These are phyloP conservation scores for Tulasnella calospora DNA, from an alignment of 768 basidiomycete genomes.

Conservation along the genomic window DNA sequence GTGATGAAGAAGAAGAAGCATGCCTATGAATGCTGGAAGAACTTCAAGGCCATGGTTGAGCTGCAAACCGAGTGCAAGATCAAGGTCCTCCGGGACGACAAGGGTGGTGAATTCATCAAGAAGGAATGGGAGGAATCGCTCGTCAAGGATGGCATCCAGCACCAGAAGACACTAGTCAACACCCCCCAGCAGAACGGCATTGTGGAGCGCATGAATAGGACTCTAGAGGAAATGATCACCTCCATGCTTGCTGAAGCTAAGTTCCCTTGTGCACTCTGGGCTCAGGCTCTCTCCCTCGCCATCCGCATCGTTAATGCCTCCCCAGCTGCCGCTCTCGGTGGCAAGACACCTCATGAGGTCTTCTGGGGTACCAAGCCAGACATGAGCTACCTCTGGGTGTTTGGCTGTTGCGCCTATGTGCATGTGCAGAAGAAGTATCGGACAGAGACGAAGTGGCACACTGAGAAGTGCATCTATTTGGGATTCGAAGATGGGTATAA, in stretches of 20 bases:
- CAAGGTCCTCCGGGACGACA: conserved; percentile 36
- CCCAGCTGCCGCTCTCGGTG: not conserved
- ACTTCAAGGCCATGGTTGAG: conserved; percentile 13
- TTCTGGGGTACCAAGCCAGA: not conserved
- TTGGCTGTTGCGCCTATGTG: not conserved
- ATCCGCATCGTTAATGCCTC: not conserved
- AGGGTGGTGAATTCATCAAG: conserved; percentile 40
- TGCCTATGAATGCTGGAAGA: too few species aligned
- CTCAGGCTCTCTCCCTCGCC: not conserved
- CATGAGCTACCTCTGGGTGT: not conserved
- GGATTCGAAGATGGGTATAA: too few species aligned
- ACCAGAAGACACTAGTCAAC: conserved; percentile 16
- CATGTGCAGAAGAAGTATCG: conserved; percentile 1
- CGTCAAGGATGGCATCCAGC: conserved; percentile 24
- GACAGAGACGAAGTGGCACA: not conserved
- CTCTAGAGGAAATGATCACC: not conserved
- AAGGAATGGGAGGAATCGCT: not conserved
- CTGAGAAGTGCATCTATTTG: not conserved
- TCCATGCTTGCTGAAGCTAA: conserved; percentile 5
- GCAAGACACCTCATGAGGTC: not conserved
- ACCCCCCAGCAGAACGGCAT: conserved; percentile 28
- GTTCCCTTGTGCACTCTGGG: conserved; percentile 9
- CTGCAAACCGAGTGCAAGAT: conserved; percentile 31
- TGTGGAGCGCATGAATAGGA: conserved; percentile 18
- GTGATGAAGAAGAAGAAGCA: too few species aligned